A percentile compares a stretch with the other conserved stretches of the same genome.
Conservation (phyloP, 1,284 basidiomycete genomes). For the Golubevia sp. region DNA sequence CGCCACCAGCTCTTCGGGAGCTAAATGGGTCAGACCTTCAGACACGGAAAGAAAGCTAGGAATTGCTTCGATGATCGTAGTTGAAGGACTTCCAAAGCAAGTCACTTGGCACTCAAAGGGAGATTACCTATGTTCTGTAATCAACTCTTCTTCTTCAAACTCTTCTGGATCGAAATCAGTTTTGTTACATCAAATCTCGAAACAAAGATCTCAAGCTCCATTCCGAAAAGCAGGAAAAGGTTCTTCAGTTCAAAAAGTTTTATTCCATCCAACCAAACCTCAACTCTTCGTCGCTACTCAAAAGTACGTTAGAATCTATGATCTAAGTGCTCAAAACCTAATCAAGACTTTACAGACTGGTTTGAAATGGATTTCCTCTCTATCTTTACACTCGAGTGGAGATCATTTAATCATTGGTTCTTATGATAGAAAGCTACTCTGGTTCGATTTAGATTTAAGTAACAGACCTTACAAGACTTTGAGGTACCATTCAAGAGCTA, state of each 20-base stretch:
- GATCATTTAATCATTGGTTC: conserved; percentile 51
- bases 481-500: conserved; percentile 55
- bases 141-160: conserved; percentile 25
- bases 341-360: conserved; percentile 55
- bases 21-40: conserved; percentile 45
- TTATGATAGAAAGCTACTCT: conserved; percentile 53
- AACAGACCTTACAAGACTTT: conserved; percentile 51
- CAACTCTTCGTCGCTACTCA: conserved; percentile 59
- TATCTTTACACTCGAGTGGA: conserved; percentile 50
- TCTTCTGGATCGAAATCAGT: conserved; percentile 25
- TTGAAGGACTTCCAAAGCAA: conserved; percentile 36
- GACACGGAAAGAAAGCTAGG: conserved; percentile 41
- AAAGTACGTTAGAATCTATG: conserved; percentile 55
- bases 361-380: conserved; percentile 50
- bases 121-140: conserved; percentile 58
- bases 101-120: conserved; percentile 58
- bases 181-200: conserved; percentile 52
- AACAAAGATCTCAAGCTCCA: conserved; percentile 56
- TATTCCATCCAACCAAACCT: conserved; percentile 54
- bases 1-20: conserved; percentile 12
- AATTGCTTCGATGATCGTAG: conserved; percentile 21
- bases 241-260: conserved; percentile 48
- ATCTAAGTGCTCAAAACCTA: conserved; percentile 48
- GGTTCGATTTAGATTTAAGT: conserved; percentile 57
- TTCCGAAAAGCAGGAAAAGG: conserved; percentile 47